phyloP scores from a whole-genome alignment of 2,329 filamentous ascomycete genomes.

The Nemania diffusa region DNA sequence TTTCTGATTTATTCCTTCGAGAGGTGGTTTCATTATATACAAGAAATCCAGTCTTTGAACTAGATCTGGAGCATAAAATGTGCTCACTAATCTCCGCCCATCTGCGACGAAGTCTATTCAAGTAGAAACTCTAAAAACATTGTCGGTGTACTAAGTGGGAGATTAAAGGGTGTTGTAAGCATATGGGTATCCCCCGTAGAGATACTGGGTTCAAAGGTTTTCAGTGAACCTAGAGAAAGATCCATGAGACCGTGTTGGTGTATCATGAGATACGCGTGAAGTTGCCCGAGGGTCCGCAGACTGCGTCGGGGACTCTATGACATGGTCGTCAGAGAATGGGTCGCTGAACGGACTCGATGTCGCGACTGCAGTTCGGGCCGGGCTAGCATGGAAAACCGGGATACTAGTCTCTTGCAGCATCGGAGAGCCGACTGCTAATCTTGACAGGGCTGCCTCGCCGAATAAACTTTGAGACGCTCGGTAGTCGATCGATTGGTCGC shows the following conservation, averaged over 20 bases:
- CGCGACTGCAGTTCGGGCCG: constrained; percentile 70
- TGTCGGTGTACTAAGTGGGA: constrained; percentile 43
- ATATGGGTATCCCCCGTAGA: constrained; percentile 40
- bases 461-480: constrained; percentile 62
- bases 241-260: constrained; percentile 47
- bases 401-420: constrained; percentile 71
- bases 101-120: constrained; percentile 37
- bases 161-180: constrained; percentile 17
- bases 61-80: constrained; percentile 30
- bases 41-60: constrained; percentile 42
- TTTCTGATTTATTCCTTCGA: constrained; percentile 22
- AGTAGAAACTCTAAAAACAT: constrained; percentile 43
- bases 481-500: constrained; percentile 61
- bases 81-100: constrained; percentile 26
- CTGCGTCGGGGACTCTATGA: constrained; percentile 44
- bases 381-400: constrained; percentile 72
- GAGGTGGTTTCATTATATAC: constrained; percentile 42
- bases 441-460: constrained; percentile 48
- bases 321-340: constrained; percentile 41
- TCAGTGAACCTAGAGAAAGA: constrained; percentile 57
- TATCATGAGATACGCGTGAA: constrained; percentile 51
- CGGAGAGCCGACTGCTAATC: constrained; percentile 64
- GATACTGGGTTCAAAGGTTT: constrained; percentile 49
- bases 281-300: constrained; percentile 53
- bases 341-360: constrained; percentile 62